Conservation (phyloP, 108 stramenopile genomes). For the Cyclotella distinguenda region DNA sequence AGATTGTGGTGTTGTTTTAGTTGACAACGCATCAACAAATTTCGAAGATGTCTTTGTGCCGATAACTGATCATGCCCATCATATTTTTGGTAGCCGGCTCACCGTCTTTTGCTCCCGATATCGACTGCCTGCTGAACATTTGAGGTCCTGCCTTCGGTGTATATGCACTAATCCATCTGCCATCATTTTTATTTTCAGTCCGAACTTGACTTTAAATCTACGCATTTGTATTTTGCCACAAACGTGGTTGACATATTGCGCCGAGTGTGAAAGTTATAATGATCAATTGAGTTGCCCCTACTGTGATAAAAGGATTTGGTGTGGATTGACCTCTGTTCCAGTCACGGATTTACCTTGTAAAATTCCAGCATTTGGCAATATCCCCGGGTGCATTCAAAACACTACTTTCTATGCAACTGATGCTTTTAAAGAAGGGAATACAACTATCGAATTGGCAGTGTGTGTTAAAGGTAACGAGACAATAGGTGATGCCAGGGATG, state of each 20-base stretch:
- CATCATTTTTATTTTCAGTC: neutral
- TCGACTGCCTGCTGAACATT: neutral
- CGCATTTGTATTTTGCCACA: neutral
- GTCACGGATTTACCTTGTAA: neutral
- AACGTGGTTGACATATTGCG: neutral
- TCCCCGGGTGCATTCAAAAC: neutral
- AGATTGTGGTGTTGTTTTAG: neutral
- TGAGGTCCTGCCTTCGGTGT: neutral
- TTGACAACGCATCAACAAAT: slow-evolving; percentile 10
- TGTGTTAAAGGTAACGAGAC: slow-evolving; percentile 6
- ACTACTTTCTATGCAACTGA: slow-evolving; percentile 9
- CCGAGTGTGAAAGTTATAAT: slow-evolving; percentile 6
- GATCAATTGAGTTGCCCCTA: neutral
- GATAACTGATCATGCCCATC: neutral
- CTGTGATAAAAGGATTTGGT: neutral
- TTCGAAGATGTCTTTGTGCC: slow-evolving; percentile 3
- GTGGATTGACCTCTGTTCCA: neutral
- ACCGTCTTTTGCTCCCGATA: neutral
- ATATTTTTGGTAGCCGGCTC: slow-evolving; percentile 2
- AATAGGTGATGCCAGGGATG: slow-evolving; percentile 12
- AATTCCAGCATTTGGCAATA: neutral
- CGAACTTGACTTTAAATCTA: neutral
- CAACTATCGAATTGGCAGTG: slow-evolving; percentile 2
- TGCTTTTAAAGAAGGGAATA: neutral
- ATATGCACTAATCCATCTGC: slow-evolving; percentile 2